These are phyloP conservation scores for Cladosporium halotolerans DNA, from an alignment of 2,329 filamentous ascomycete species.

Conservation along the genomic window DNA sequence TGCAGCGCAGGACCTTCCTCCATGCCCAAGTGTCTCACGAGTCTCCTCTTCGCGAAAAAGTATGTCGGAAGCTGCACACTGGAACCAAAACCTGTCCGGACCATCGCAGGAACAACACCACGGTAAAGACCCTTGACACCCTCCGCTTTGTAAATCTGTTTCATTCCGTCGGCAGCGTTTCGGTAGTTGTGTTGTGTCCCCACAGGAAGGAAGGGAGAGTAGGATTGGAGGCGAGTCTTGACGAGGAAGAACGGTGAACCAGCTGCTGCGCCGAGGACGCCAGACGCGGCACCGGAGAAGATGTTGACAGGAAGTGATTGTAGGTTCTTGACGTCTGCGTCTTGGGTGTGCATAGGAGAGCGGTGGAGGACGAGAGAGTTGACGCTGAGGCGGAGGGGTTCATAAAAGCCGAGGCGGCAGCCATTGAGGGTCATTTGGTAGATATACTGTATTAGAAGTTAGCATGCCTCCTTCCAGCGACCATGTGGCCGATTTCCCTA, in stretches of 20 bases:
- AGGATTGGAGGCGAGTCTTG: conserved; percentile 93
- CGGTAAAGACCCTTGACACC: conserved; percentile 79
- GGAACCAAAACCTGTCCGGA: conserved; percentile 90
- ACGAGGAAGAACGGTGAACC: conserved; percentile 97
- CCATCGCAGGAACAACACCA: conserved; percentile 88
- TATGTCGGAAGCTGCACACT: conserved; percentile 96
- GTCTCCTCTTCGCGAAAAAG: conserved; percentile 87
- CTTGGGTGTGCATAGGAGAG: conserved; percentile 56
- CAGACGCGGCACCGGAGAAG: conserved; percentile 81
- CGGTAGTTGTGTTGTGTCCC: conserved; percentile 94
- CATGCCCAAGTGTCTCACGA: conserved; percentile 79
- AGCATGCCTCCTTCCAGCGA: not conserved
- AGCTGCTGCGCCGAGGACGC: conserved; percentile 83
- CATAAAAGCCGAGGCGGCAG: conserved; percentile 94
- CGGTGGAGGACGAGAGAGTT: conserved; percentile 49
- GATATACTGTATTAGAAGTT: conserved; percentile 57
- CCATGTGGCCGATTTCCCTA: not conserved
- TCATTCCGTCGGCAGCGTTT: conserved; percentile 76
- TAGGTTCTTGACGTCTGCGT: conserved; percentile 34
- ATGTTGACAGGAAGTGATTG: conserved; percentile 91
- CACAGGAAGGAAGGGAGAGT: conserved; percentile 83
- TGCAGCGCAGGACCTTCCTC: conserved; percentile 86
- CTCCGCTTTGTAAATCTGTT: conserved; percentile 70
- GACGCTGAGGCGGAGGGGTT: conserved; percentile 70
- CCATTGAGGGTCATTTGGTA: conserved; percentile 97